Evolutionary conservation across 2,329 filamentous ascomycete genomes (phyloP).

Genomic region (Graphiopsis chlorocephala): DNA sequence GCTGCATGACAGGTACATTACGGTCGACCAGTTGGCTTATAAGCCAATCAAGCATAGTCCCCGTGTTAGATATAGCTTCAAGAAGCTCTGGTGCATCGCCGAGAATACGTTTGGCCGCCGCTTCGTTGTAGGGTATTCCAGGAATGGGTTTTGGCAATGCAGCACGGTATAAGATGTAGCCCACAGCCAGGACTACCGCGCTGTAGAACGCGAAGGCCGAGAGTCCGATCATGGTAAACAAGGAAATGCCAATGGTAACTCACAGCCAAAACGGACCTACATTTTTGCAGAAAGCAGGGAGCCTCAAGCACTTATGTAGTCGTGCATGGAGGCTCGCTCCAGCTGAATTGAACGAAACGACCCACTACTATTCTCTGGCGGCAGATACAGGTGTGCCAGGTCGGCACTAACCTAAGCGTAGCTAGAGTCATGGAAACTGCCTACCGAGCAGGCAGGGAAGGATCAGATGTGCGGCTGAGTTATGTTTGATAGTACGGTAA

Average conservation of each 20-base stretch:
- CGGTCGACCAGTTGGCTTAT: conserved; percentile 20
- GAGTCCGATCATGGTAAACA: not conserved
- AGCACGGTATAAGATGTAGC: not conserved
- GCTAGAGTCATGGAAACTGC: not conserved
- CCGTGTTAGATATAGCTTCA: not conserved
- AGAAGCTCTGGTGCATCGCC: conserved; percentile 27
- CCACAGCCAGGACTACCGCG: not conserved
- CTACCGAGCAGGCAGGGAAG: not conserved
- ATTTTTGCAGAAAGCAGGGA: not conserved
- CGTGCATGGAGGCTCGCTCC: not conserved
- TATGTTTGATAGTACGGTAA: not conserved
- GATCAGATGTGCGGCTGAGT: not conserved
- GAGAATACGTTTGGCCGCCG: conserved; percentile 36
- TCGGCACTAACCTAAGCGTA: not conserved
- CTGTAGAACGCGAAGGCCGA: not conserved
- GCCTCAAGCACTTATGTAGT: not conserved
- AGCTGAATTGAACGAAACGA: not conserved
- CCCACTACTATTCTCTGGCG: not conserved
- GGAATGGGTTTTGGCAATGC: conserved; percentile 44
- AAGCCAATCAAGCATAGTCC: not conserved
- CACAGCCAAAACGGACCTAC: not conserved
- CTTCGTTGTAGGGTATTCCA: conserved; percentile 47
- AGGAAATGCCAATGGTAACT: not conserved
- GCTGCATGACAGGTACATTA: conserved; percentile 46
- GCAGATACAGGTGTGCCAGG: not conserved